A percentile compares a stretch with the other conserved stretches of the same genome.
phyloP scores from a whole-genome alignment of 164 flowering plant genomes.

The Tinospora cordifolia region DNA sequence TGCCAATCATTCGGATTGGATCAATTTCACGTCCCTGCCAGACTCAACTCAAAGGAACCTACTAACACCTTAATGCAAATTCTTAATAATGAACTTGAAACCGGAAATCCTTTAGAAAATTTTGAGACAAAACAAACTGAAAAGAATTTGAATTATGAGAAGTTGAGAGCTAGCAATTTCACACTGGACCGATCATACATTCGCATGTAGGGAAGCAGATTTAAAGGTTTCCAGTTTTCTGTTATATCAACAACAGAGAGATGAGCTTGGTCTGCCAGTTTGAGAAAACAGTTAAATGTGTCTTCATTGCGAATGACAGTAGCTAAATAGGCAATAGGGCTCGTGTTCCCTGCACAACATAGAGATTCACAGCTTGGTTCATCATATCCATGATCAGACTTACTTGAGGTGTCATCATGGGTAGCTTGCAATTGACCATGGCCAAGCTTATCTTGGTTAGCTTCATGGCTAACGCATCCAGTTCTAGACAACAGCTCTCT shows the following conservation, averaged over 20 bases:
- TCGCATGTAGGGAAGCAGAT: constrained; percentile 69
- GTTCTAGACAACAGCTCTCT: background rate
- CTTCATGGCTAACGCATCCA: background rate
- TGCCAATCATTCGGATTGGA: too few relatives aligned
- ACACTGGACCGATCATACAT: constrained; percentile 54
- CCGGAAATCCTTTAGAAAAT: background rate
- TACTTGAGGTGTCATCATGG: background rate
- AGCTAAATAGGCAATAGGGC: constrained; percentile 67
- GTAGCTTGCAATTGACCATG: background rate
- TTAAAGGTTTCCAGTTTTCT: constrained; percentile 29
- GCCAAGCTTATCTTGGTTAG: background rate
- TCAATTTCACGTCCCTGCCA: background rate
- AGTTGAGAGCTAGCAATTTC: constrained; percentile 31
- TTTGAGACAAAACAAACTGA: constrained; percentile 7
- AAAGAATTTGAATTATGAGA: constrained; percentile 11
- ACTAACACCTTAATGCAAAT: too few relatives aligned
- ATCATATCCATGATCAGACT: constrained; percentile 1
- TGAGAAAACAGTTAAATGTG: constrained; percentile 58
- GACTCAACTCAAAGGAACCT: too few relatives aligned
- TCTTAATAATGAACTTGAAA: constrained; percentile 3
- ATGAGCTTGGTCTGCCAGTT: constrained; percentile 39
- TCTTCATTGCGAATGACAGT: constrained; percentile 69
- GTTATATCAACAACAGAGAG: constrained; percentile 56
- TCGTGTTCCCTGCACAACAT: constrained; percentile 3
- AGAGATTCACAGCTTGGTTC: background rate